Evolutionary conservation across 176 grass and related monocot genomes (phyloP).

Genomic region (Aechmea fasciata): DNA sequence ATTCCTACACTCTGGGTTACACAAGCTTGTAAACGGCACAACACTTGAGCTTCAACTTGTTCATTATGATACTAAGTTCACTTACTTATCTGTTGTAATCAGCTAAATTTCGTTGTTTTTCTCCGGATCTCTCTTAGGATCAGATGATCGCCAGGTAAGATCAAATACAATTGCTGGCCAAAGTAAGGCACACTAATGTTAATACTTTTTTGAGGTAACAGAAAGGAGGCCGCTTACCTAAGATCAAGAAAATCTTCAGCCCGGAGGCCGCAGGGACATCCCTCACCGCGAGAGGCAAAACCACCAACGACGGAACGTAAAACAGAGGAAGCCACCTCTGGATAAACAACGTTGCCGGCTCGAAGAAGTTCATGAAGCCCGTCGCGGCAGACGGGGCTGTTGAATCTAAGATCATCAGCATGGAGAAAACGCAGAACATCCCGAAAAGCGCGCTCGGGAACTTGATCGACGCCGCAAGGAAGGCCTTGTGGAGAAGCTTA

Average conservation of each 20-base stretch:
- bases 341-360: constrained; percentile 75
- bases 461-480: constrained; percentile 64
- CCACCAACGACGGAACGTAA: constrained; percentile 81
- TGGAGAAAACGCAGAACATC: constrained; percentile 85
- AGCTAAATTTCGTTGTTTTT: not conserved
- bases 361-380: constrained; percentile 56
- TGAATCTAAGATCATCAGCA: constrained; percentile 46
- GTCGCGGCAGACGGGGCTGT: constrained; percentile 49
- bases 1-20: too few species aligned
- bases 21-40: too few species aligned
- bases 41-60: too few species aligned
- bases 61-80: too few species aligned
- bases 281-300: constrained; percentile 60
- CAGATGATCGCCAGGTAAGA: too few species aligned
- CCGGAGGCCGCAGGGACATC: constrained; percentile 64
- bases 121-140: too few species aligned
- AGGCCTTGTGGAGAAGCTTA: constrained; percentile 61
- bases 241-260: constrained; percentile 73
- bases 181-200: not conserved
- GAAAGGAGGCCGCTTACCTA: constrained; percentile 31
- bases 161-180: not conserved
- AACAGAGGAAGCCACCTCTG: constrained; percentile 86
- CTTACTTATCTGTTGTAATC: not conserved
- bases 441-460: constrained; percentile 82
- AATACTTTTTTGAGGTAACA: not conserved